phyloP scores from a whole-genome alignment of 345 rosid genomes.

The Carallia pectinifolia region DNA sequence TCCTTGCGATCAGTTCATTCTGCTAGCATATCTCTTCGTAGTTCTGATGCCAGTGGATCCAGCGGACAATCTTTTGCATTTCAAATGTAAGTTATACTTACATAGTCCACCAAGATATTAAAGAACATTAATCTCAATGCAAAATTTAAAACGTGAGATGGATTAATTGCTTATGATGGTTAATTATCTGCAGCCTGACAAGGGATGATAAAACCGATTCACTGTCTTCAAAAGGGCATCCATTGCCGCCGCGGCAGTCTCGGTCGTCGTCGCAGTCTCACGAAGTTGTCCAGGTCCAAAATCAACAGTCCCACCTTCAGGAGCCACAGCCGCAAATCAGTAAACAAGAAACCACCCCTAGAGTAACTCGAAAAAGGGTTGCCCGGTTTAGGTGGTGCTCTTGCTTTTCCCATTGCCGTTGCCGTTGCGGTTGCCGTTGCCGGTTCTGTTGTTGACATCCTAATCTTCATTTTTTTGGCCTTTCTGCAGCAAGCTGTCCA shows the following conservation, averaged over 20 bases:
- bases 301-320: conserved; percentile 11
- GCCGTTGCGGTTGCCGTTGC: conserved; percentile 48
- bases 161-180: neutral
- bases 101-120: neutral
- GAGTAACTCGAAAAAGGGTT: conserved; percentile 10
- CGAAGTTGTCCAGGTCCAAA: neutral
- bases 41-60: conserved; percentile 42
- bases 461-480: no score
- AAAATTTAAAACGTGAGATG: neutral
- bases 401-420: conserved; percentile 58
- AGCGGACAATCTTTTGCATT: conserved; percentile 80
- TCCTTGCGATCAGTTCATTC: conserved; percentile 3
- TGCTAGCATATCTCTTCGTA: conserved; percentile 27
- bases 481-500: no score
- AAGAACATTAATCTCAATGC: neutral
- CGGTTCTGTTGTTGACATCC: conserved; percentile 36
- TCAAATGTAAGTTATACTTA: conserved; percentile 53
- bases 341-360: conserved; percentile 18
- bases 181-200: conserved; percentile 39
- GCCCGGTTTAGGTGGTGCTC: conserved; percentile 41
- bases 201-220: conserved; percentile 42
- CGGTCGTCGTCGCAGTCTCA: conserved; percentile 20
- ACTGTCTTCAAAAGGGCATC: neutral
- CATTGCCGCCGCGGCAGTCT: neutral
- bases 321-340: conserved; percentile 13